phyloP scores from a whole-genome alignment of 345 rosid genomes.

The Lagerstroemia speciosa region DNA sequence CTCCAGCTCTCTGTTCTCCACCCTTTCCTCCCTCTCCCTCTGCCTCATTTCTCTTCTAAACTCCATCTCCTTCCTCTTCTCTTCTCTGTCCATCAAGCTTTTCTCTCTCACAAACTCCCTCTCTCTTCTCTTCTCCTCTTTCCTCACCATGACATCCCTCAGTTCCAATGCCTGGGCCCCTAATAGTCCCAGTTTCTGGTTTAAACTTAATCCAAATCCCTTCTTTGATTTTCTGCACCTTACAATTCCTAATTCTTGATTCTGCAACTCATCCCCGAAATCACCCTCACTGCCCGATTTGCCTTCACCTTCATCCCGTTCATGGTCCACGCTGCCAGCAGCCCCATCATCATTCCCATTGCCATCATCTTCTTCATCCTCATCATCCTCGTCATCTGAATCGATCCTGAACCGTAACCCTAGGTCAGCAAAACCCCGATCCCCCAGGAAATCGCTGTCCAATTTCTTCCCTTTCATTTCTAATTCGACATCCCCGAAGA shows the following conservation, averaged over 20 bases:
- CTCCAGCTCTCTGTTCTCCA: conserved; percentile 38
- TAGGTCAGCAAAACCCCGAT: conserved; percentile 27
- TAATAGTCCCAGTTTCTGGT: conserved; percentile 40
- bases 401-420: conserved; percentile 45
- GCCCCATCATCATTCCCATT: conserved; percentile 26
- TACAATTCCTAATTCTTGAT: too few relatives aligned
- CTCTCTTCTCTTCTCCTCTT: conserved; percentile 56
- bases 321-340: not conserved
- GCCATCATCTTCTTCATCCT: conserved; percentile 28
- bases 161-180: conserved; percentile 42
- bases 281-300: too few relatives aligned
- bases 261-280: too few relatives aligned
- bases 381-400: conserved; percentile 44
- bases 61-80: conserved; percentile 36
- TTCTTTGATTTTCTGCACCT: too few relatives aligned
- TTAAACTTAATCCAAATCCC: too few relatives aligned
- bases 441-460: conserved; percentile 23
- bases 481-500: conserved; percentile 67
- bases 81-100: conserved; percentile 25
- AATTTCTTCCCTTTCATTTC: conserved; percentile 47
- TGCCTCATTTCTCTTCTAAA: conserved; percentile 21
- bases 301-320: too few relatives aligned
- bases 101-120: conserved; percentile 42
- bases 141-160: conserved; percentile 37
- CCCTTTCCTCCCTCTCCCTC: conserved; percentile 29